A percentile compares a stretch with the other conserved stretches of the same genome.
These are phyloP conservation scores for Solanum arcanum DNA, from an alignment of 257 asterid species.

Conservation along the genomic window DNA sequence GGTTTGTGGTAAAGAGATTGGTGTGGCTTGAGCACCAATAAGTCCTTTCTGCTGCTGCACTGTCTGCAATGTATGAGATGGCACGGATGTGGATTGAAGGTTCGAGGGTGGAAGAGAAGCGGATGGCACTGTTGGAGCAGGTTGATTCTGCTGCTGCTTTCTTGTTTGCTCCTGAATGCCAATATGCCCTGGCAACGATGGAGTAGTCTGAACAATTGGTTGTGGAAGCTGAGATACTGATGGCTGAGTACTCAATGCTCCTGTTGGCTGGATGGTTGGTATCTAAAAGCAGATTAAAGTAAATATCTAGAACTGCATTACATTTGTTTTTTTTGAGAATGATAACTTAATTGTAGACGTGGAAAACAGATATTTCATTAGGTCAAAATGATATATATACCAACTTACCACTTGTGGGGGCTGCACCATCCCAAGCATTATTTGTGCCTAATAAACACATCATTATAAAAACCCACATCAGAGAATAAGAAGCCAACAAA, in stretches of 20 bases:
- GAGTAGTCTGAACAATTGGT: slow-evolving; percentile 34
- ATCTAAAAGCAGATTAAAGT: slow-evolving; percentile 20
- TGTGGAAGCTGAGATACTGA: slow-evolving; percentile 34
- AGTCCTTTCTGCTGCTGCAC: slow-evolving; percentile 47
- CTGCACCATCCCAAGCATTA: slow-evolving; percentile 97
- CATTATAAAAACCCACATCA: slow-evolving; percentile 3
- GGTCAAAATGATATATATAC: background rate
- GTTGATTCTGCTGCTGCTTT: slow-evolving; percentile 51
- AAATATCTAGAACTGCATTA: background rate
- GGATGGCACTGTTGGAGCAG: slow-evolving; percentile 23
- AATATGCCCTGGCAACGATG: slow-evolving; percentile 36
- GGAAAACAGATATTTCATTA: background rate
- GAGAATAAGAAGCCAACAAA: background rate
- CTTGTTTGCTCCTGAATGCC: slow-evolving; percentile 48
- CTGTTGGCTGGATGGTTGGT: slow-evolving; percentile 37
- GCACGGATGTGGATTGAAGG: slow-evolving; percentile 40
- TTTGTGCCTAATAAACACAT: slow-evolving; percentile 59
- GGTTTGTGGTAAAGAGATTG: slow-evolving; percentile 41
- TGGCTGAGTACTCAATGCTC: slow-evolving; percentile 46
- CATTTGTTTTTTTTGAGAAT: background rate
- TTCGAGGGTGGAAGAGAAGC: slow-evolving; percentile 33
- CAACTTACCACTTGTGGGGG: slow-evolving; percentile 63
- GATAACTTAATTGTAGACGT: background rate
- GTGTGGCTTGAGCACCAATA: slow-evolving; percentile 33
- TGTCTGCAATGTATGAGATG: slow-evolving; percentile 43